Percentiles rank a stretch among this genome's conserved stretches.
Evolutionary conservation across 192 early-diverging fungal genomes (phyloP).

Genomic region (Coemansia sp.): DNA sequence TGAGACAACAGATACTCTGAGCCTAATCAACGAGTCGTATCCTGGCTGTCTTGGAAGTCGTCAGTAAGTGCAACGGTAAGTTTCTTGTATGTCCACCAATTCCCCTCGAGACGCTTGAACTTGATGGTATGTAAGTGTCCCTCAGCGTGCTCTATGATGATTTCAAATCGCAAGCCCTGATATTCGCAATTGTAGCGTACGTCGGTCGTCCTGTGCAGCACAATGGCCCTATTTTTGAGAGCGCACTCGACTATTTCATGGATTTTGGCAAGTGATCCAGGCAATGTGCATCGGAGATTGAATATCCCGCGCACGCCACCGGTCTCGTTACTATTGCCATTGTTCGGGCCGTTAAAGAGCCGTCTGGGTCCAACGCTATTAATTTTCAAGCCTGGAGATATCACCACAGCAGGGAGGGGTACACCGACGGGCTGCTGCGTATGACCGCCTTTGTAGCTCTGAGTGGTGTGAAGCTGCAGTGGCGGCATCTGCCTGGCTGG

Average conservation of each 20-base stretch:
- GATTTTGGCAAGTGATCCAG: slow-evolving; percentile 45
- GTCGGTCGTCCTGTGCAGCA: slow-evolving; percentile 35
- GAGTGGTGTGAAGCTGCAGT: slow-evolving; percentile 38
- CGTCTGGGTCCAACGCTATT: slow-evolving; percentile 15
- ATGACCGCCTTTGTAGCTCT: slow-evolving; percentile 38
- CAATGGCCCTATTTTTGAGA: slow-evolving; percentile 39
- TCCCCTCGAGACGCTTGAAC: slow-evolving; percentile 45
- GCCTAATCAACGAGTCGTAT: neutral
- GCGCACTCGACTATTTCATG: slow-evolving; percentile 37
- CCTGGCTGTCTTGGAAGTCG: slow-evolving; percentile 28
- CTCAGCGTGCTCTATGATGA: slow-evolving; percentile 41
- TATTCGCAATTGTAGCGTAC: slow-evolving; percentile 42
- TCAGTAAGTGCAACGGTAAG: slow-evolving; percentile 41
- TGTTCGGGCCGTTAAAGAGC: slow-evolving; percentile 6
- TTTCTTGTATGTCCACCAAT: slow-evolving; percentile 52
- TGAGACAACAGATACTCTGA: neutral
- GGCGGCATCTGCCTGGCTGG: slow-evolving; percentile 27
- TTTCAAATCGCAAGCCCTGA: slow-evolving; percentile 40
- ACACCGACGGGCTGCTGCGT: slow-evolving; percentile 25
- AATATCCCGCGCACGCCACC: slow-evolving; percentile 34
- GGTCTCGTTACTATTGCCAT: slow-evolving; percentile 13
- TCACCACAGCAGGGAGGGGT: slow-evolving; percentile 43
- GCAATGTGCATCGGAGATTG: slow-evolving; percentile 45
- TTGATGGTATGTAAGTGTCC: slow-evolving; percentile 48
- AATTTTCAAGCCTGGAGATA: slow-evolving; percentile 34